Percentiles rank a stretch among this genome's conserved stretches.
phyloP scores from a whole-genome alignment of 140 eudicot genomes.

The Senecio squalidus region DNA sequence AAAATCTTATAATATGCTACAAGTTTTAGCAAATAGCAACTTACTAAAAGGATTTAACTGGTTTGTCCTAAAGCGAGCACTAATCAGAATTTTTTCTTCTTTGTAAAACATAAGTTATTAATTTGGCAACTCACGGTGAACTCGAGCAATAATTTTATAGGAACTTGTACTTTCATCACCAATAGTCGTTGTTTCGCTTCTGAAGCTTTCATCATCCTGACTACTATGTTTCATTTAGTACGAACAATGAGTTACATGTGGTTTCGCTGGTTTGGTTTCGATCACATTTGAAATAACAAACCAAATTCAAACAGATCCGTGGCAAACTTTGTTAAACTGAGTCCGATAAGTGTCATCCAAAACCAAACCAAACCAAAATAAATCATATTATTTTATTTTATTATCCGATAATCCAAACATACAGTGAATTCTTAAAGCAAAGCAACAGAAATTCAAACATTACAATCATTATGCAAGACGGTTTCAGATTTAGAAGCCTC shows the following conservation, averaged over 20 bases:
- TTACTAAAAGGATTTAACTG: not conserved
- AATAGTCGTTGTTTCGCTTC: not conserved
- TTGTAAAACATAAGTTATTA: not conserved
- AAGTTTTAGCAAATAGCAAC: not conserved
- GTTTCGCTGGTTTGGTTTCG: not conserved
- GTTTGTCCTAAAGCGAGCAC: constrained; percentile 2
- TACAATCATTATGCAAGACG: constrained; percentile 12
- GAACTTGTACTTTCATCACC: not conserved
- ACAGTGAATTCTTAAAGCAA: not conserved
- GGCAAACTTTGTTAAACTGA: not conserved
- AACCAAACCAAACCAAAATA: too few relatives aligned
- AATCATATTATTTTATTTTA: not conserved
- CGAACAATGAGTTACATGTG: too few relatives aligned
- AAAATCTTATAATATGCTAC: not conserved
- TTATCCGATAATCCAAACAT: not conserved
- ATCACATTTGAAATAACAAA: too few relatives aligned
- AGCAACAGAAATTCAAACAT: not conserved
- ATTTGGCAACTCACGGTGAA: not conserved
- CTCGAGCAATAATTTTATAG: constrained; percentile 7
- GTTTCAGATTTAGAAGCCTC: constrained; percentile 22
- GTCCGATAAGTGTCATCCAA: not conserved
- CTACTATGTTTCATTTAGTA: too few relatives aligned
- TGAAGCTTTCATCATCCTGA: too few relatives aligned
- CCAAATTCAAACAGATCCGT: not conserved
- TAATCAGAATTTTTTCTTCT: not conserved